Evolutionary conservation across 164 flowering plant genomes (phyloP).

Genomic region (Sextonia rubra): DNA sequence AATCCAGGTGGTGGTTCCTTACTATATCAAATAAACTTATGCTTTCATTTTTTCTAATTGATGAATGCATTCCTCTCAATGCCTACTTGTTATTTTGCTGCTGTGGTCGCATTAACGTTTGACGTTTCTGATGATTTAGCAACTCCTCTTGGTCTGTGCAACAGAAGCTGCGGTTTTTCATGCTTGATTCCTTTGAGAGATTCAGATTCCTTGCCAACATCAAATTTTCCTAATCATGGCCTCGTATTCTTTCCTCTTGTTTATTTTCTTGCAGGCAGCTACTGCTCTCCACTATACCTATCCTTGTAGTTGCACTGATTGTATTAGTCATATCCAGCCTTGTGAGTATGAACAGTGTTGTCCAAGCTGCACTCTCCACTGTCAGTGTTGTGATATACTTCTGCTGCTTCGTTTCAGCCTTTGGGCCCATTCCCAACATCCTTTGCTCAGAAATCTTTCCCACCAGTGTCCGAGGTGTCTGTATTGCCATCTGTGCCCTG

Average conservation of each 20-base stretch:
- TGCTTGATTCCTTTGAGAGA: no score
- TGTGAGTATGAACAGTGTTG: constrained; percentile 34
- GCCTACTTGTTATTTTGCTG: no score
- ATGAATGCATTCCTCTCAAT: no score
- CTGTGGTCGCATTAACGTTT: no score
- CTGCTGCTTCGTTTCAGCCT: constrained; percentile 85
- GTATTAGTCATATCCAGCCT: constrained; percentile 55
- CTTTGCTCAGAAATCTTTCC: constrained; percentile 96
- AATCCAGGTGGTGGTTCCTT: no score
- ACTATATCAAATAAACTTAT: no score
- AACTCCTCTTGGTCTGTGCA: no score
- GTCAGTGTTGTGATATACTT: constrained; percentile 67
- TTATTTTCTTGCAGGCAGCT: constrained; percentile 45
- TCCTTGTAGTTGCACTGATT: constrained; percentile 51
- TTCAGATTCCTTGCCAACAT: no score
- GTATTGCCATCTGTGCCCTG: constrained; percentile 91
- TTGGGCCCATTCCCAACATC: constrained; percentile 90
- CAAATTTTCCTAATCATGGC: no score
- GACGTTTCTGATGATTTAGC: no score
- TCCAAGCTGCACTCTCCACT: constrained; percentile 70
- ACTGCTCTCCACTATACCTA: constrained; percentile 72
- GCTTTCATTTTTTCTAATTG: no score
- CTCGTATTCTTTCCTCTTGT: neutral
- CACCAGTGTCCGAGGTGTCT: constrained; percentile 83
- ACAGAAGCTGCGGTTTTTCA: no score